Evolutionary conservation across 2,329 filamentous ascomycete genomes (phyloP).

Genomic region (Hymenoscyphus salicellus): DNA sequence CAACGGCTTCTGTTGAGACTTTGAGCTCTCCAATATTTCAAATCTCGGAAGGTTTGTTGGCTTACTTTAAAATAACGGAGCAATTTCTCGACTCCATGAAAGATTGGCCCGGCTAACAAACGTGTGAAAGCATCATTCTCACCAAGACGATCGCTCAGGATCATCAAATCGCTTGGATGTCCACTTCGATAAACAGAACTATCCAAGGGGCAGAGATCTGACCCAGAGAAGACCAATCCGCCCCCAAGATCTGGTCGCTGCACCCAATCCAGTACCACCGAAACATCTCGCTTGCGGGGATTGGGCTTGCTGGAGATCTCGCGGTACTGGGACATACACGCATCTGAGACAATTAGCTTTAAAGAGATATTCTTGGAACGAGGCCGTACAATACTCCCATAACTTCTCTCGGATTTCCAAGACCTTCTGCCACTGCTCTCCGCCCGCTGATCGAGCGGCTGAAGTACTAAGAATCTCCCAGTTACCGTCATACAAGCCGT

Average conservation of each 20-base stretch:
- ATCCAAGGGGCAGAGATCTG: slow-evolving; percentile 7
- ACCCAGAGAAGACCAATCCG: slow-evolving; percentile 8
- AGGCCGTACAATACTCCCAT: slow-evolving; percentile 16
- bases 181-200: slow-evolving; percentile 6
- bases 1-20: slow-evolving; percentile 7
- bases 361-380: not conserved
- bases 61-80: slow-evolving; percentile 10
- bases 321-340: slow-evolving; percentile 4
- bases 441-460: not conserved
- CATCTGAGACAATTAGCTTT: slow-evolving; percentile 10
- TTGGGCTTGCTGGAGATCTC: not conserved
- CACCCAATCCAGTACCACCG: slow-evolving; percentile 12
- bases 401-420: slow-evolving; percentile 18
- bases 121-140: slow-evolving; percentile 16
- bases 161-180: slow-evolving; percentile 7
- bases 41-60: not conserved
- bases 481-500: slow-evolving; percentile 13
- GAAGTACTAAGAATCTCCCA: slow-evolving; percentile 17
- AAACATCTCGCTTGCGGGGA: slow-evolving; percentile 12
- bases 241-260: slow-evolving; percentile 11
- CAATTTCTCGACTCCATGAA: slow-evolving; percentile 5
- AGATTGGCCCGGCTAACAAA: slow-evolving; percentile 11
- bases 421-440: slow-evolving; percentile 14
- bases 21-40: not conserved
- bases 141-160: slow-evolving; percentile 6